Evolutionary conservation across 2,329 filamentous ascomycete genomes (phyloP).

Genomic region (Botrytis medusae): DNA sequence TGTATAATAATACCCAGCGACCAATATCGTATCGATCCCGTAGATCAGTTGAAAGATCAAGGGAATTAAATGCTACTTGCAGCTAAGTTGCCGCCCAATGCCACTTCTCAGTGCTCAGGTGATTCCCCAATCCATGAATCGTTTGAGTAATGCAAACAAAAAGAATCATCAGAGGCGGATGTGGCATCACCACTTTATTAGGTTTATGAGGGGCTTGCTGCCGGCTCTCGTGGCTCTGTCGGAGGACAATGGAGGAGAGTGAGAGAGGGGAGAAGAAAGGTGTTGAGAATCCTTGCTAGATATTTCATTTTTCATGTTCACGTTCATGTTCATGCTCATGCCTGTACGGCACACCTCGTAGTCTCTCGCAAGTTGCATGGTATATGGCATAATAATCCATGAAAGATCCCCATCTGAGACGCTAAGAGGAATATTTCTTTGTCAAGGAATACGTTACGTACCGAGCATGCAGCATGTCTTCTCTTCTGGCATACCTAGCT

Average conservation of each 20-base stretch:
- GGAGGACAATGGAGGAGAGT: background rate
- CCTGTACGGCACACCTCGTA: too few species aligned
- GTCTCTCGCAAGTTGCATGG: background rate
- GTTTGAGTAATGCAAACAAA: conserved; percentile 3
- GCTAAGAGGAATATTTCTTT: conserved; percentile 1
- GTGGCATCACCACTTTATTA: background rate
- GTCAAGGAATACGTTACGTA: conserved; percentile 9
- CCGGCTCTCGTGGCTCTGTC: background rate
- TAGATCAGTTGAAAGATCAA: background rate
- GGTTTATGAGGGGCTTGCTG: background rate
- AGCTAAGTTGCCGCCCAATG: background rate
- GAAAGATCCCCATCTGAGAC: background rate
- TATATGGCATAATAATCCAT: conserved; percentile 4
- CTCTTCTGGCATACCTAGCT: background rate
- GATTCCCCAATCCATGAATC: conserved; percentile 1
- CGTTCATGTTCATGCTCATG: too few species aligned
- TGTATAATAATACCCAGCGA: background rate
- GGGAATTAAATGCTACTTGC: background rate
- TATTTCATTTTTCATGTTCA: background rate
- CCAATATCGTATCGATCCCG: background rate
- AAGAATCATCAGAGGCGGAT: background rate
- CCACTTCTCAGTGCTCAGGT: background rate
- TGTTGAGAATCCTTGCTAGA: background rate
- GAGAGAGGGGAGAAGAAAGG: background rate
- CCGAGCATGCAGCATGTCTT: background rate